phyloP scores from a whole-genome alignment of 495 filamentous ascomycete genomes.

The Apodospora peruviana region DNA sequence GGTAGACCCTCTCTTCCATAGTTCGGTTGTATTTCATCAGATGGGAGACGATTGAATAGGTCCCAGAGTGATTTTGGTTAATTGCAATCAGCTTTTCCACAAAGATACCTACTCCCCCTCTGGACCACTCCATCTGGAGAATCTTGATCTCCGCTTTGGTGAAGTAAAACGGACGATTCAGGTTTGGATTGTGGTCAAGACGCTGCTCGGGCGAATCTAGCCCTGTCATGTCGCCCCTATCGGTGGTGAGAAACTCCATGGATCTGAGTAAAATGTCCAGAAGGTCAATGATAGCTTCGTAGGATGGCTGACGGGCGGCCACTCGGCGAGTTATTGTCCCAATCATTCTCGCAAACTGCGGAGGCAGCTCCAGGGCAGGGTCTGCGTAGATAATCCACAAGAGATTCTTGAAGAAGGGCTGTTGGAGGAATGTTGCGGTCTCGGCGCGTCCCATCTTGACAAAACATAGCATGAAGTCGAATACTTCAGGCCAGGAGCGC shows the following conservation, averaged over 20 bases:
- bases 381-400: slow-evolving; percentile 62
- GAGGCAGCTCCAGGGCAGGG: slow-evolving; percentile 31
- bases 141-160: slow-evolving; percentile 35
- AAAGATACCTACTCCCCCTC: slow-evolving; percentile 35
- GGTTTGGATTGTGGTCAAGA: slow-evolving; percentile 16
- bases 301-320: slow-evolving; percentile 45
- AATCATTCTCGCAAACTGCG: slow-evolving; percentile 38
- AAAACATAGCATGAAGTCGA: slow-evolving; percentile 59
- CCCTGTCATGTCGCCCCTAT: not conserved
- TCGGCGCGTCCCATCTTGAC: slow-evolving; percentile 52
- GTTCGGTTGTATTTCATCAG: slow-evolving; percentile 30
- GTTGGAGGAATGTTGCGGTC: slow-evolving; percentile 46
- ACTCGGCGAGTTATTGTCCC: slow-evolving; percentile 43
- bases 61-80: slow-evolving; percentile 40
- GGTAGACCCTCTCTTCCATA: slow-evolving; percentile 30
- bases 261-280: slow-evolving; percentile 44
- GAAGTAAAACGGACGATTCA: slow-evolving; percentile 27
- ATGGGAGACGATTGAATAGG: slow-evolving; percentile 37
- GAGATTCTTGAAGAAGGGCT: slow-evolving; percentile 49
- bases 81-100: slow-evolving; percentile 45
- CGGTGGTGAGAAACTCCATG: slow-evolving; percentile 30
- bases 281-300: slow-evolving; percentile 48
- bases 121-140: slow-evolving; percentile 36
- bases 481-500: slow-evolving; percentile 77
- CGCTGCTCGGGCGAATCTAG: slow-evolving; percentile 9